Base-by-base conservation (phyloP, 306 rosid genomes). In the Mimosa pudica region DNA sequence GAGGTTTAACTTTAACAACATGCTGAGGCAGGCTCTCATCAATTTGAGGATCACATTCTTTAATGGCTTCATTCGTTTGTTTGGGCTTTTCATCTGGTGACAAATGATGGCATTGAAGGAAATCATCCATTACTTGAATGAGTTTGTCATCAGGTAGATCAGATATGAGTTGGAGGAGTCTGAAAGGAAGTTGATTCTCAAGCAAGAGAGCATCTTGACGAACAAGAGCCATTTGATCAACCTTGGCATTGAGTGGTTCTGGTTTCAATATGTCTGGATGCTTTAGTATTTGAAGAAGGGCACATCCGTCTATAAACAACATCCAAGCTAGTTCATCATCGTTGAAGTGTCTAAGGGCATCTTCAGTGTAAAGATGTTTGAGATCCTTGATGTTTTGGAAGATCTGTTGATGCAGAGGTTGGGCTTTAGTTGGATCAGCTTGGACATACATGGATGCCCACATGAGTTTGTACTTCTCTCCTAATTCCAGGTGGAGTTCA, bases 391-490 rank as follows among this genome's bases (percentile, higher is more conserved):
- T 49, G 0, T 61, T 36, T 5, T 20, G 18, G 35, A 30, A 4
- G 44, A 79, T 62, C 36, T 10, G 2, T 10, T 2, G 41, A 61
- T 30, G 67, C 16, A 61, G 17, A 9, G 2, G 41, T 61, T 60
- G 36, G 65, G 42, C 67, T 11, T 4, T 11, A 1, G 10, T 11
- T 4, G 17, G 42, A 2, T 30, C 3, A 4, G 6, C 35, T 2
- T 14, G 4, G 4, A 58, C 3, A 8, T 74, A 42, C 68, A 58
- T 58, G 2, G 38, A 32, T 18, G 69, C 35, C 78, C 78, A 74
- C 24, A 6, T 10, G 4, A 18, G 55, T 49, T 74, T 82, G 68
- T 73, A 78, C 2, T 58, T 4, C 6, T 78, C 82, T 73, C 82
- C 86, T 12, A 10, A 17, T 8, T 57, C 1, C 0, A 82, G 61